Evolutionary conservation across 257 asterid genomes (phyloP), one percentile per base, ranked within the genome.

Genomic region (Verbascum thapsus): DNA sequence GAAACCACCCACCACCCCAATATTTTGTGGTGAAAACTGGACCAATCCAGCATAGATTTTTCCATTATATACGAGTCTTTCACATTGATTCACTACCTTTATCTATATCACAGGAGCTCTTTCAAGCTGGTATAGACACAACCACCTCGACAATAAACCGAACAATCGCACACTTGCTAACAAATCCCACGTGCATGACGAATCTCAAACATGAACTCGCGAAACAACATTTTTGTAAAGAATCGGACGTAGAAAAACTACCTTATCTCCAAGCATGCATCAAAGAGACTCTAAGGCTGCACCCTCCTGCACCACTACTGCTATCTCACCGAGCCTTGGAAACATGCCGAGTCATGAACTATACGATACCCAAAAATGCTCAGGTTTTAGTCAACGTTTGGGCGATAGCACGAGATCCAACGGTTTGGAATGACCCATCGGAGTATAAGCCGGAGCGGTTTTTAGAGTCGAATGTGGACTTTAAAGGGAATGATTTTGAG

Each of bases 271-370:
- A 74, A 35, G 83, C 85, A 1, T 71, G 81, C 44, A 38, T 74
- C n/a, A 74, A 72, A 63, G 85, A 83, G 66, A 72, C 85, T 10
- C 69, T 74, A n/a, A 49, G 86, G 66, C 48, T 80, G 66, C 88
- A 83, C 70, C 83, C 85, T 38, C 85, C 81, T 8, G 81, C 76
- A 1, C 83, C 85, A 8, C 30, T 76, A 2, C 12, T 75, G 45
- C 75, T 80, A 16, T 56, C 78, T 40, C 80, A 63, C 41, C 69
- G 69, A 3, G 85, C 82, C 22, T 23, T 13, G 0, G 70, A 67
- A 42, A 32, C 73, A 12, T 80, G 82, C 63, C 70, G 35, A 58
- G 58, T 77, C n/a, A 74, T 77, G 77, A 55, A 18, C 42, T 64
- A 70, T 41, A 74, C 76, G 8, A 43, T 72, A 23, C 86, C 86